A percentile compares a stretch with the other conserved stretches of the same genome.
These are phyloP conservation scores for Metarhizium humberi DNA, from an alignment of 2,329 filamentous ascomycete genomes.

Conservation along the genomic window DNA sequence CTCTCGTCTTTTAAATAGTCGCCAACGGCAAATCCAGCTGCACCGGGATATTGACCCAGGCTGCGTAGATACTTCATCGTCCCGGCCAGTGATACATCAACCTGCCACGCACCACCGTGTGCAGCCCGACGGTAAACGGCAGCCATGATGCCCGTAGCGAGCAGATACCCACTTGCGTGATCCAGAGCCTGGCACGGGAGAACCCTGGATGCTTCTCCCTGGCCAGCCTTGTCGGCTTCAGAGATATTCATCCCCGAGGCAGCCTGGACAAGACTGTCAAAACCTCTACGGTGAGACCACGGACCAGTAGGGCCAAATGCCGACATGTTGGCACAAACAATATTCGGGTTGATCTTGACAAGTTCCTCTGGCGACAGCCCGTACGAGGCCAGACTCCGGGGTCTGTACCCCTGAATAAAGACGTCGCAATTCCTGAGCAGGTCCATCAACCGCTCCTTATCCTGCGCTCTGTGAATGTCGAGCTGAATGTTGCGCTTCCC, in stretches of 20 bases:
- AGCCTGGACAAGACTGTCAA: slow-evolving; percentile 43
- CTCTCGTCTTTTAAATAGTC: not conserved
- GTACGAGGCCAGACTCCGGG: slow-evolving; percentile 14
- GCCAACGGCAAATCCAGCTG: slow-evolving; percentile 29
- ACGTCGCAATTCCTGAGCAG: slow-evolving; percentile 53
- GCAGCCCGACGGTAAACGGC: slow-evolving; percentile 37
- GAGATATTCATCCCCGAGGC: slow-evolving; percentile 46
- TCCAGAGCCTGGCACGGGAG: slow-evolving; percentile 47
- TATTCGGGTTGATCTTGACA: slow-evolving; percentile 26
- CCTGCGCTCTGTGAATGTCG: slow-evolving; percentile 42
- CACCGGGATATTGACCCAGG: slow-evolving; percentile 38
- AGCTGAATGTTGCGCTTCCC: slow-evolving; percentile 57
- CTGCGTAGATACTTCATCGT: slow-evolving; percentile 46
- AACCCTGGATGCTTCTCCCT: not conserved
- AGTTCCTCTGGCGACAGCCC: slow-evolving; percentile 22
- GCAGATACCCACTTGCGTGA: slow-evolving; percentile 44
- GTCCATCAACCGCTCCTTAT: slow-evolving; percentile 41
- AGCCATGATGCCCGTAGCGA: slow-evolving; percentile 42
- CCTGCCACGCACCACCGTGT: slow-evolving; percentile 34
- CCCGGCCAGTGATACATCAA: slow-evolving; percentile 46
- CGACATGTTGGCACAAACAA: slow-evolving; percentile 42
- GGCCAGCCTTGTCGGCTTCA: slow-evolving; percentile 35
- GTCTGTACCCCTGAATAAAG: slow-evolving; percentile 50
- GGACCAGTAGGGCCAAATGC: slow-evolving; percentile 40
- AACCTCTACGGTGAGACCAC: slow-evolving; percentile 35